Conservation (phyloP, 2,329 filamentous ascomycete species). For the Sporothrix pallida region DNA sequence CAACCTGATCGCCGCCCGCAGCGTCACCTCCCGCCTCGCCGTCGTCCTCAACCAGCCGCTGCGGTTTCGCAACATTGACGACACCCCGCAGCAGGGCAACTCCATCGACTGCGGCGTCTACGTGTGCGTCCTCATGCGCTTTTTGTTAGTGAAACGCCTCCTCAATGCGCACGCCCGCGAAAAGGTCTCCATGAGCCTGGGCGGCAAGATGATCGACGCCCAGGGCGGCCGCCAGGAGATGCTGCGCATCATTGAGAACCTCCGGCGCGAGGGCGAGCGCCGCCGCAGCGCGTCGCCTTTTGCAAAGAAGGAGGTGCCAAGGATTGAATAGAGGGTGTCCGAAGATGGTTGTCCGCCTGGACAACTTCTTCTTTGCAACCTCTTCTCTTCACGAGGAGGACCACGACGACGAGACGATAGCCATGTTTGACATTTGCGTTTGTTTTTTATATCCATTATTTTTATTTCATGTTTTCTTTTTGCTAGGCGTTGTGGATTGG, state of each 20-base stretch:
- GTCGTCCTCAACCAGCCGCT: slow-evolving; percentile 69
- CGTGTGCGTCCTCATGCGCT: slow-evolving; percentile 93
- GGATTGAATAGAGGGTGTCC: slow-evolving; percentile 50
- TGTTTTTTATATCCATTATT: too few species aligned
- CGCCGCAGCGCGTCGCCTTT: slow-evolving; percentile 57
- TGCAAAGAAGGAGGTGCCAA: slow-evolving; percentile 47
- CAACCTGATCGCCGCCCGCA: slow-evolving; percentile 75
- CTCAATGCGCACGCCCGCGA: slow-evolving; percentile 78
- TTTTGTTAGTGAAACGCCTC: slow-evolving; percentile 84
- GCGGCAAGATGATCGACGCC: slow-evolving; percentile 82
- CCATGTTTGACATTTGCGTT: too few species aligned
- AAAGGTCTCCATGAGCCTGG: slow-evolving; percentile 95
- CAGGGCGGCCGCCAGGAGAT: slow-evolving; percentile 85
- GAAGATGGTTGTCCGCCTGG: too few species aligned
- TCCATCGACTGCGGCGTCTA: slow-evolving; percentile 94
- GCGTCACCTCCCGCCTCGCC: slow-evolving; percentile 71
- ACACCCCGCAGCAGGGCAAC: slow-evolving; percentile 90
- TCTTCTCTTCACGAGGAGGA: too few species aligned
- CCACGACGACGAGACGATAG: too few species aligned
- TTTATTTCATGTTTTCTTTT: too few species aligned
- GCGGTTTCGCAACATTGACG: slow-evolving; percentile 79
- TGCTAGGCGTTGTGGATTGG: too few species aligned
- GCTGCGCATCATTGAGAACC: slow-evolving; percentile 82
- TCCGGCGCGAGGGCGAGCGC: slow-evolving; percentile 85
- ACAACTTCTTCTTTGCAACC: neutral